phyloP scores from a whole-genome alignment of 2,329 filamentous ascomycete genomes.

The Drechslerella stenobrocha region DNA sequence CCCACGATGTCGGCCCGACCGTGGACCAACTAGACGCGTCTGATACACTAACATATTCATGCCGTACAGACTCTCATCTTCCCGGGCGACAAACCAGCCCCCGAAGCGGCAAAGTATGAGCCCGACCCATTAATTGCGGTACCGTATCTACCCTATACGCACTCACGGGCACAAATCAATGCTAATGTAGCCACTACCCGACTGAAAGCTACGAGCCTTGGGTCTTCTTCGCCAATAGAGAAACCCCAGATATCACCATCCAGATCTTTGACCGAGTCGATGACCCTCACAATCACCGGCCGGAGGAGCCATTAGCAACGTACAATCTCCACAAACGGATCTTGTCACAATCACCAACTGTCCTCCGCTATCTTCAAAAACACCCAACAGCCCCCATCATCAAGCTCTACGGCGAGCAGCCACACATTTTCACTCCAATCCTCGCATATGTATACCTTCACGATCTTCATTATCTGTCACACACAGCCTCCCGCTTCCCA shows the following conservation, averaged over 20 bases:
- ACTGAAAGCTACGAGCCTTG: conserved; percentile 24
- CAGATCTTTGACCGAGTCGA: neutral
- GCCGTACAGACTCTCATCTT: conserved; percentile 11
- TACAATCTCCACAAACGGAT: conserved; percentile 24
- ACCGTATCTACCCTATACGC: neutral
- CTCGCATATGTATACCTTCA: conserved; percentile 25
- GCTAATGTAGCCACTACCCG: neutral
- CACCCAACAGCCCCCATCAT: neutral
- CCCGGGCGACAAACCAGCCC: conserved; percentile 1
- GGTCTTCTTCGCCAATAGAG: conserved; percentile 11
- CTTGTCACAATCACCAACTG: conserved; percentile 1
- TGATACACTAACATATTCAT: neutral
- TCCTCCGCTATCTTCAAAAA: conserved; percentile 3
- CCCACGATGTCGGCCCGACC: no score
- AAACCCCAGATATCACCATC: conserved; percentile 8
- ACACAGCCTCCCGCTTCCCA: neutral
- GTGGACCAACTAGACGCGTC: no score
- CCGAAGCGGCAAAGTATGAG: conserved; percentile 8
- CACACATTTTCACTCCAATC: conserved; percentile 5
- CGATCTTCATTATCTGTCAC: conserved; percentile 16
- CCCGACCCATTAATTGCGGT: neutral
- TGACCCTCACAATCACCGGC: neutral
- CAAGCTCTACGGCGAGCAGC: conserved; percentile 7
- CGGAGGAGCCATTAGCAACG: neutral
- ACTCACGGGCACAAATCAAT: neutral